Evolutionary conservation across 73 alveolate genomes (phyloP).

Genomic region (Symbiodinium pilosum): DNA sequence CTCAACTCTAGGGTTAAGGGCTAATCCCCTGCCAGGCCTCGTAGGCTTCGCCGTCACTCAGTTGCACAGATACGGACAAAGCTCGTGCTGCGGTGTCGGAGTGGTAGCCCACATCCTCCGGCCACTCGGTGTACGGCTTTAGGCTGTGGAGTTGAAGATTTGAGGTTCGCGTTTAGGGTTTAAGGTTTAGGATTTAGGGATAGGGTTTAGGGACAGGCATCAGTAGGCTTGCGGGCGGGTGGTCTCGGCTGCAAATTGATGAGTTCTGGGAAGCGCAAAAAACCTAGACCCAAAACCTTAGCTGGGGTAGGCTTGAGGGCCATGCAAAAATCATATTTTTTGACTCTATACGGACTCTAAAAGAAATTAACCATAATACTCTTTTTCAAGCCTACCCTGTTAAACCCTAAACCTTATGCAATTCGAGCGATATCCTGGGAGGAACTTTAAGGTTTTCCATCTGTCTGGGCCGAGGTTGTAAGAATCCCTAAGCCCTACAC

Average conservation of each 20-base stretch:
- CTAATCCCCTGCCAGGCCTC: background rate
- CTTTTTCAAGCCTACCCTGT: background rate
- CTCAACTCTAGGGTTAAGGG: background rate
- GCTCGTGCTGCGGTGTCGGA: conserved; percentile 45
- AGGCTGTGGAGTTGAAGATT: background rate
- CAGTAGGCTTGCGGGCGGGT: too few relatives aligned
- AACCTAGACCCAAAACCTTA: background rate
- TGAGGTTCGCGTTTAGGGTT: background rate
- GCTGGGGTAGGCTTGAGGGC: too few relatives aligned
- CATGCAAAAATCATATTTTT: too few relatives aligned
- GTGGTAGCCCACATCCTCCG: conserved; percentile 43
- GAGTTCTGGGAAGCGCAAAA: background rate
- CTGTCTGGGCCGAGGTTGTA: background rate
- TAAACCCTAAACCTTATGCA: background rate
- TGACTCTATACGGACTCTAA: too few relatives aligned
- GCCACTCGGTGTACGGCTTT: background rate
- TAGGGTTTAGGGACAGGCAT: background rate
- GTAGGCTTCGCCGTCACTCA: background rate
- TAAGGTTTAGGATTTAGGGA: background rate
- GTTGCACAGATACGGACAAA: conserved; percentile 42
- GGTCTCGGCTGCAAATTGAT: background rate
- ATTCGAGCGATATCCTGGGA: background rate
- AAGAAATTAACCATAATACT: too few relatives aligned
- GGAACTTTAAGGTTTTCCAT: background rate
- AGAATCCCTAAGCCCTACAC: background rate